These are phyloP conservation scores for Saccharomycopsis babjevae DNA, from an alignment of 805 yeast species.

Conservation along the genomic window DNA sequence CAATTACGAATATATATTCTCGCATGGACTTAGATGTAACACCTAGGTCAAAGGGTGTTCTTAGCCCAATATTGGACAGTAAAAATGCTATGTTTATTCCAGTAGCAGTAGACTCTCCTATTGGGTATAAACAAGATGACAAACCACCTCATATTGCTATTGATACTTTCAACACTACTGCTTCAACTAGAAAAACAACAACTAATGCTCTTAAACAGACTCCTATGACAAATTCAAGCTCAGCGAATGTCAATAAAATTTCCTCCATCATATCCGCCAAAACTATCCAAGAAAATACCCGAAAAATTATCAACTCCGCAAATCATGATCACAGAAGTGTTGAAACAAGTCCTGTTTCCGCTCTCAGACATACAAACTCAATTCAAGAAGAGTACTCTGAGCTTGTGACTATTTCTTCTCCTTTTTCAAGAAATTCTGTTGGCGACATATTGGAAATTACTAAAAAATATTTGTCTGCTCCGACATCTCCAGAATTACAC, in stretches of 20 bases:
- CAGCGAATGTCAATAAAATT: neutral
- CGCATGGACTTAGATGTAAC: neutral
- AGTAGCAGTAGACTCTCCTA: neutral
- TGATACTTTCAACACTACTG: too few species aligned
- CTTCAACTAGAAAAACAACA: too few species aligned
- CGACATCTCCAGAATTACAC: conserved; percentile 7
- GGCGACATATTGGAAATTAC: conserved; percentile 6
- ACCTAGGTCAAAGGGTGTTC: neutral
- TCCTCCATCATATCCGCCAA: neutral
- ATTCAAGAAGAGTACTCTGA: neutral
- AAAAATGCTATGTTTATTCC: neutral
- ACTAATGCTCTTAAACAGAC: too few species aligned
- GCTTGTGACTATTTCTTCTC: conserved; percentile 1
- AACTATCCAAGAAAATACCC: neutral
- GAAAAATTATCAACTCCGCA: neutral
- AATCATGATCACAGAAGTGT: neutral
- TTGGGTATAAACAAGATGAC: neutral
- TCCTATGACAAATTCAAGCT: neutral
- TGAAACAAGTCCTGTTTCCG: neutral
- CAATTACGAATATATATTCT: neutral
- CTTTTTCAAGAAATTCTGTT: neutral
- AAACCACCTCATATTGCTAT: too few species aligned
- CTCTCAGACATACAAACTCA: neutral
- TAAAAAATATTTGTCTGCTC: conserved; percentile 14
- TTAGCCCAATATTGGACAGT: neutral